Base-by-base conservation (phyloP, 75 land plant species). In the Sequoiadendron giganteum region DNA sequence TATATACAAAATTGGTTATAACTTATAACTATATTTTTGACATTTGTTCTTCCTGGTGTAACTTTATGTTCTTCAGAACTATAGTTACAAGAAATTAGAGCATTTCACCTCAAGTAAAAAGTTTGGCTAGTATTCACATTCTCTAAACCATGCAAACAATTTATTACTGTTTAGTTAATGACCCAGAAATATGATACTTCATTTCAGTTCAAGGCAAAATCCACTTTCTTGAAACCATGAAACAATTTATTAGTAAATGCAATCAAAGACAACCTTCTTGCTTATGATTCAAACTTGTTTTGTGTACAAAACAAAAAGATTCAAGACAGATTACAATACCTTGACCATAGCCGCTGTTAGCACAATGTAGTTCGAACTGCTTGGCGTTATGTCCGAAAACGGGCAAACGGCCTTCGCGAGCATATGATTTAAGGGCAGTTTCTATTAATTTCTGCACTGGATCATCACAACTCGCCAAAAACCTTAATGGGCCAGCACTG, bases 331-430 rank as follows among this genome's bases (percentile, higher is more conserved):
- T 0, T 68, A 2, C 2, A 68, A 2, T 68, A 68, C 72, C 72
- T 68, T 68, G n/a, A 68, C 72, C 72, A 28, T 28, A 68, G 25
- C 92, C 96, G 47, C 89, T 88, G 72, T 90, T 88, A 86, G 94
- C 88, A 86, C 87, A 86, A 80, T 93, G 93, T 43, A 95, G 96
- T 21, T 93, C 76, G 88, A 95, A 93, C 45, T 90, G 72, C 25
- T 91, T 89, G 58, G 78, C 19, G 90, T 92, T 89, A 36, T 90
- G 88, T 0, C 96, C 93, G 14, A 95, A 93, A 83, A 95, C 86
- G 2, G 96, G 97, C 45, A 93, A 88, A 19, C 97, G 89, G 55
- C 55, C 55, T 14, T 52, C 55, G 15, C 55, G 55, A 14, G 55
- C 55, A 52, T 52, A 52, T 2, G 89, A 83, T 87, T 90, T 92